Percentiles rank a stretch among this genome's conserved stretches.
Evolutionary conservation across 768 basidiomycete species (phyloP).

Genomic region (Serpula lacrymans): DNA sequence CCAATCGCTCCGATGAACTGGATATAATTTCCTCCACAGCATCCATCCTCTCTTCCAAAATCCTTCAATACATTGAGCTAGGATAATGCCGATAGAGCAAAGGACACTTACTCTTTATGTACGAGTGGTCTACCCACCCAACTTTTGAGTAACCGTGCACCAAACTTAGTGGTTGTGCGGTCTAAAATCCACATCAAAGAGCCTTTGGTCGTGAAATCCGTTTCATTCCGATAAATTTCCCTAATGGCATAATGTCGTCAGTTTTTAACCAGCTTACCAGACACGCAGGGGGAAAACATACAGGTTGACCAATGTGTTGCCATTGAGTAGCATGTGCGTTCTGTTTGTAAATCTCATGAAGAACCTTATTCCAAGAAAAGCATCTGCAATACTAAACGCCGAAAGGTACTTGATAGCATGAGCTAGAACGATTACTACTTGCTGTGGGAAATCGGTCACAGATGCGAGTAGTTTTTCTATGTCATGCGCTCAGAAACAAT

Average conservation of each 20-base stretch:
- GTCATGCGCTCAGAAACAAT: conserved; percentile 1
- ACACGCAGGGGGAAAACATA: conserved; percentile 23
- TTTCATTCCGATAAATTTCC: conserved; percentile 92
- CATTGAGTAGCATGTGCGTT: conserved; percentile 83
- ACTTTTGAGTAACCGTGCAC: conserved; percentile 71
- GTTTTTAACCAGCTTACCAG: not conserved
- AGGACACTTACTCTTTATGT: conserved; percentile 57
- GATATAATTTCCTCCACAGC: conserved; percentile 80
- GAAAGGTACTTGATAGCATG: conserved; percentile 68
- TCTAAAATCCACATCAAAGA: conserved; percentile 86
- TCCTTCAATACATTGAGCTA: no score
- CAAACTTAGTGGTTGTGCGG: conserved; percentile 85
- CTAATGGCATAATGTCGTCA: conserved; percentile 25
- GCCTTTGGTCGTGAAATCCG: conserved; percentile 68
- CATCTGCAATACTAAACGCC: conserved; percentile 74
- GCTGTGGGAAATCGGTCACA: conserved; percentile 63
- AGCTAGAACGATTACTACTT: conserved; percentile 69
- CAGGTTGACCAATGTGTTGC: conserved; percentile 84
- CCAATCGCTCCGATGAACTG: conserved; percentile 59
- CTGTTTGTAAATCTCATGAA: conserved; percentile 76
- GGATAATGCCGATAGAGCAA: not conserved
- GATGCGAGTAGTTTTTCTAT: conserved; percentile 61
- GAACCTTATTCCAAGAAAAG: conserved; percentile 71
- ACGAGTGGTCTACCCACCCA: conserved; percentile 89
- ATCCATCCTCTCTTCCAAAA: conserved; percentile 72